Percentiles rank a stretch among this genome's conserved stretches.
These are phyloP conservation scores for Allium cepa DNA, from an alignment of 106 monocot genomes.

Conservation along the genomic window DNA sequence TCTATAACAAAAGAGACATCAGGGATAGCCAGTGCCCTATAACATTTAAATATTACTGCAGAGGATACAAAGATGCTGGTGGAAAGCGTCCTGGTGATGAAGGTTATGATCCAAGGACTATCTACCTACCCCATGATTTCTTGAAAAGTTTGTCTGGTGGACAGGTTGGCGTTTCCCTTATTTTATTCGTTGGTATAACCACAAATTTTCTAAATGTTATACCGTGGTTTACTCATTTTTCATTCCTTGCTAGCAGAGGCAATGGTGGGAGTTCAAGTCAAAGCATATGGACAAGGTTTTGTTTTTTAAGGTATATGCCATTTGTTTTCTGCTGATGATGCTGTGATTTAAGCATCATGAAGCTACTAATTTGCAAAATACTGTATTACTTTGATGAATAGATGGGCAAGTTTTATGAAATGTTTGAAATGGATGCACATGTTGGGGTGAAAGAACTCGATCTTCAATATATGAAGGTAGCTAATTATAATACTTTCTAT, in stretches of 20 bases:
- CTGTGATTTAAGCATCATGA: background rate
- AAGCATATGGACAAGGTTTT: slow-evolving; percentile 96
- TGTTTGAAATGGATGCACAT: slow-evolving; percentile 99
- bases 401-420: slow-evolving; percentile 99
- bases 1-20: background rate
- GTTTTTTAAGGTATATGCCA: slow-evolving; percentile 77
- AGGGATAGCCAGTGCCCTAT: background rate
- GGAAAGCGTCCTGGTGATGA: slow-evolving; percentile 50
- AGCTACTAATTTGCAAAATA: background rate
- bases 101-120: slow-evolving; percentile 78
- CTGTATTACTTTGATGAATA: slow-evolving; percentile 10
- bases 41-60: slow-evolving; percentile 20
- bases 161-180: slow-evolving; percentile 45
- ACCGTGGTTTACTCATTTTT: slow-evolving; percentile 6
- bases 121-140: slow-evolving; percentile 78
- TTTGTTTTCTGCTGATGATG: background rate
- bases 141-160: slow-evolving; percentile 78
- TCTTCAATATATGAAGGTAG: slow-evolving; percentile 98
- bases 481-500: background rate
- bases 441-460: slow-evolving; percentile 89
- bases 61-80: slow-evolving; percentile 72
- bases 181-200: background rate
- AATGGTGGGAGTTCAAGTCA: slow-evolving; percentile 99
- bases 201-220: background rate
- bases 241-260: slow-evolving; percentile 41